Evolutionary conservation across 495 filamentous ascomycete species (phyloP), one percentile per base, ranked within the genome.

Genomic region (Sporormia fimetaria): DNA sequence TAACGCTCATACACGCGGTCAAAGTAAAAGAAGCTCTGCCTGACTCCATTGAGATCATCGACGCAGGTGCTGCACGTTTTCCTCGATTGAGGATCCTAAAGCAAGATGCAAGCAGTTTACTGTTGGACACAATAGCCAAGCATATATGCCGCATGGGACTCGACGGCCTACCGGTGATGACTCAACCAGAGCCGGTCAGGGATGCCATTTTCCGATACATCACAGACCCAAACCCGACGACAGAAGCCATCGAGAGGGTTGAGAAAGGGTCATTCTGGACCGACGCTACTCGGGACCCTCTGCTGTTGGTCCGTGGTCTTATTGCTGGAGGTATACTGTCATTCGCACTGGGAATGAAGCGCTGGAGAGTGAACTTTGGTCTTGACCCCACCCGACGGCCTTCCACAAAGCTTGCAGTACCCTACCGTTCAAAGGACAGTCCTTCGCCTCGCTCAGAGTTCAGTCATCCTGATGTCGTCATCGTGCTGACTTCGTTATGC

Each of bases 291-390:
- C 57, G 58, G 21, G 60, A 61, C 6, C 33, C 50, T 0, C 44
- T 83, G 2, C 56, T 83, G 2, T 56, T 83, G 1, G 54, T 83
- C 0, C 60, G 75, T 6, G 79, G 79, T 0, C 62, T 85, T 0
- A 51, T 85, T 3, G 76, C 76, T 0, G 53, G 56, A 3, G 69
- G 71, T 0, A 61, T 84, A 0, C 52, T 85, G 0, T 17, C 35
- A 0, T 81, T 79, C 42, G 64, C 57, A 0, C 58, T 85, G 0
- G 47, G 56, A 0, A 62, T 71, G 8, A 82, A 80, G 50, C 63
- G 81, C 4, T 84, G 75, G 73, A 56, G 67, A 4, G 79, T 86
- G 6, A 68, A 82, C 29, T 85, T 78, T 46, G 80, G 80, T 0
- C 63, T 80, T 21, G 61, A 73, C 49, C 58, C 49, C 0, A 53